phyloP scores from a whole-genome alignment of 345 rosid species.

The Jatropha curcas region DNA sequence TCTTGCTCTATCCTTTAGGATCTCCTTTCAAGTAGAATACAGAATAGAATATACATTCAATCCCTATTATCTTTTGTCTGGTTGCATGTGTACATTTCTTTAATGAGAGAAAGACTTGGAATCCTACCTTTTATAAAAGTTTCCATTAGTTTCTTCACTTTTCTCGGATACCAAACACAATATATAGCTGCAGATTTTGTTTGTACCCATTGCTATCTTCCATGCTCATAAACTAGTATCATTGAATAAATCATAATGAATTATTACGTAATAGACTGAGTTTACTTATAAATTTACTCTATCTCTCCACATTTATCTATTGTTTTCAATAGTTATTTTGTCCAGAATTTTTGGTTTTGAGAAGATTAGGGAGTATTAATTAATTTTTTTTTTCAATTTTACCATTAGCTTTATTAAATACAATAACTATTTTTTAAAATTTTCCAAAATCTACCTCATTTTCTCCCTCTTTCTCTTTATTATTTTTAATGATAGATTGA shows the following conservation, averaged over 20 bases:
- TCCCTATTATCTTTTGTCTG: constrained; percentile 8
- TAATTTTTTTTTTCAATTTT: no score
- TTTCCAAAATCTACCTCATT: no score
- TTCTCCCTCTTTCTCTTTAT: no score
- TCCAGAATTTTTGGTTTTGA: no score
- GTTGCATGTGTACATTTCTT: neutral
- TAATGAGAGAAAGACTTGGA: neutral
- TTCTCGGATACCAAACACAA: neutral
- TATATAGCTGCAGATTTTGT: neutral
- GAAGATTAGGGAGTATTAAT: no score
- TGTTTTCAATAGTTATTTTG: no score
- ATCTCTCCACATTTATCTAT: no score
- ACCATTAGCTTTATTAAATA: no score
- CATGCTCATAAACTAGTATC: neutral
- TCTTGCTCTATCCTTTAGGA: neutral
- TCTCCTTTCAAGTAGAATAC: neutral
- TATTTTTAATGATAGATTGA: no score
- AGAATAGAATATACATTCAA: neutral
- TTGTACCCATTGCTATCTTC: neutral
- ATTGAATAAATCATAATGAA: neutral
- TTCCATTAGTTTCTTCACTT: neutral
- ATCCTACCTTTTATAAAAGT: neutral
- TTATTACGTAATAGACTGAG: no score
- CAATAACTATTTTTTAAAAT: no score
- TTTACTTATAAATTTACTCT: no score